These are phyloP conservation scores for Brassica juncea DNA, from an alignment of 345 rosid genomes.

Conservation along the genomic window DNA sequence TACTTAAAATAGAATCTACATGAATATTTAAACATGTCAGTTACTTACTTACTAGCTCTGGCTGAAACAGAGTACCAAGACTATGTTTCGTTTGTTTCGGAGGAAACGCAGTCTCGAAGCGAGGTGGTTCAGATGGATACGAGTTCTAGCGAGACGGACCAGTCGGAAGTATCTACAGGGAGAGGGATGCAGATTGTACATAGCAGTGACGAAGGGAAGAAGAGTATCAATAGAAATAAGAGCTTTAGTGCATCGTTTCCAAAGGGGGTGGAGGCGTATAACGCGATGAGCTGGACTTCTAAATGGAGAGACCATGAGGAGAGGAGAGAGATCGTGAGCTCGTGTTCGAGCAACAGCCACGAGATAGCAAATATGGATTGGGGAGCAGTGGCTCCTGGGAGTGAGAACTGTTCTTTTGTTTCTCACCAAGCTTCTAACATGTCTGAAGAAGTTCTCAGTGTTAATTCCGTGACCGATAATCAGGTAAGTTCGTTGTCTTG, in stretches of 20 bases:
- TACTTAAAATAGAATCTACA: not conserved
- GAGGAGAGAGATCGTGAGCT: conserved; percentile 41
- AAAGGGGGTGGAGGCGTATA: conserved; percentile 36
- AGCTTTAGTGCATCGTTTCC: conserved; percentile 38
- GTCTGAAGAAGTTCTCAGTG: conserved; percentile 50
- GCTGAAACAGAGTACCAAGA: conserved; percentile 34
- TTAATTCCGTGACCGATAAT: conserved; percentile 45
- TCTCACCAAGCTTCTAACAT: conserved; percentile 56
- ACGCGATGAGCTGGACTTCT: conserved; percentile 37
- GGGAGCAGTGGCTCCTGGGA: conserved; percentile 42
- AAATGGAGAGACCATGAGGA: conserved; percentile 48
- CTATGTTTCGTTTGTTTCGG: conserved; percentile 30
- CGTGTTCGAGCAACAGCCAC: conserved; percentile 43
- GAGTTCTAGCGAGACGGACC: conserved; percentile 32
- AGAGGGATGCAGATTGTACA: conserved; percentile 25
- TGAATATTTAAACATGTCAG: not conserved
- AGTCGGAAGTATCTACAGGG: conserved; percentile 27
- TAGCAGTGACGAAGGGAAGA: conserved; percentile 11
- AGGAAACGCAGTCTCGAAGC: conserved; percentile 24
- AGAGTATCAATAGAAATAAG: conserved; percentile 16
- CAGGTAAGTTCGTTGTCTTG: not conserved
- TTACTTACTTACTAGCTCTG: not conserved
- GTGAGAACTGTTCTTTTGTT: conserved; percentile 46
- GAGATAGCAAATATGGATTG: conserved; percentile 42
- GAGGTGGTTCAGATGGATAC: conserved; percentile 33